phyloP scores from a whole-genome alignment of 2,329 filamentous ascomycete species.

The Lasiodiplodia citricola region DNA sequence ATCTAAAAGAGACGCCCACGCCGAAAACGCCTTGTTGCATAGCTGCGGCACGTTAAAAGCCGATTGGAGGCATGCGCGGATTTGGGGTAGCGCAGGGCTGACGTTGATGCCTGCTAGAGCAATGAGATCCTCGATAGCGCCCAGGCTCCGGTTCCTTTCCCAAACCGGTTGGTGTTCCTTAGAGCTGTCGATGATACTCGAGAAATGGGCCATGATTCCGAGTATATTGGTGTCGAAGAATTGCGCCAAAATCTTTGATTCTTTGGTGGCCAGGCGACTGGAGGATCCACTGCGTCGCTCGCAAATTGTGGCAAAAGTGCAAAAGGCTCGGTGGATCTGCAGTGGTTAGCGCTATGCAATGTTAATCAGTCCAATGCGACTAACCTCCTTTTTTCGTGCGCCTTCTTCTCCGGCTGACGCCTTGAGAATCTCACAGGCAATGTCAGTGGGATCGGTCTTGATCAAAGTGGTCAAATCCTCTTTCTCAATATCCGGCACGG shows the following conservation, averaged over 20 bases:
- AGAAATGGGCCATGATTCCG: constrained; percentile 83
- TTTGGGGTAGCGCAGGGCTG: constrained; percentile 84
- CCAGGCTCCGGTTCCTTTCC: constrained; percentile 79
- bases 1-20: constrained; percentile 81
- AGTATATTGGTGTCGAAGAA: constrained; percentile 86
- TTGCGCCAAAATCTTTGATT: constrained; percentile 66
- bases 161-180: constrained; percentile 60
- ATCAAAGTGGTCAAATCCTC: constrained; percentile 71
- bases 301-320: constrained; percentile 53
- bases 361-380: constrained; percentile 34
- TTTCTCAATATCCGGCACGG: constrained; percentile 73
- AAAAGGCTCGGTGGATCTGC: constrained; percentile 56
- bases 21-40: constrained; percentile 78
- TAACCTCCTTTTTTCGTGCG: constrained; percentile 61
- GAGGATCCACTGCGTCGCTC: constrained; percentile 52
- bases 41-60: constrained; percentile 77
- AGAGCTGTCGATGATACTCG: constrained; percentile 75
- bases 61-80: constrained; percentile 89
- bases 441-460: constrained; percentile 74
- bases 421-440: constrained; percentile 83
- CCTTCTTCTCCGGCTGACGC: constrained; percentile 71
- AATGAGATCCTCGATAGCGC: constrained; percentile 88
- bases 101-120: constrained; percentile 74
- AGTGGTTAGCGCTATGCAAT: constrained; percentile 14
- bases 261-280: constrained; percentile 52